These are phyloP conservation scores for Cymbidium sinense DNA, from an alignment of 106 monocot genomes.

Conservation along the genomic window DNA sequence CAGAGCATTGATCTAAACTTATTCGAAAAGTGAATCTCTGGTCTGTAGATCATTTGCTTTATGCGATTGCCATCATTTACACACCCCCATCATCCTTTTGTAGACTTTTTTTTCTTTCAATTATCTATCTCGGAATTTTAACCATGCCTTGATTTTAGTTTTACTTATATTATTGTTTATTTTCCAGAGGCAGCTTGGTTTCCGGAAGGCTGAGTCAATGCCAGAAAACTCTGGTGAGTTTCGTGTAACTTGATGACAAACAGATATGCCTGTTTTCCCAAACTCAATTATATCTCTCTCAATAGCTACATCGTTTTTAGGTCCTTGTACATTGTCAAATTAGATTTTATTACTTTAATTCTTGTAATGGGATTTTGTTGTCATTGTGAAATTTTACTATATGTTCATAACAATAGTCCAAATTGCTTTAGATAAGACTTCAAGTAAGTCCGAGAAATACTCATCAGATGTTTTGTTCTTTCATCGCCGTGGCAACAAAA, in stretches of 20 bases:
- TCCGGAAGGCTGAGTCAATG: slow-evolving; percentile 42
- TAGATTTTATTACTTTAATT: not conserved
- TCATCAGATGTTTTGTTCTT: not conserved
- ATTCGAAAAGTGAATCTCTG: not conserved
- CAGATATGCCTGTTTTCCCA: not conserved
- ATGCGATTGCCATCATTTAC: not conserved
- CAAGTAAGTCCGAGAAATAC: not conserved
- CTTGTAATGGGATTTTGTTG: not conserved
- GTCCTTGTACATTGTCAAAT: not conserved
- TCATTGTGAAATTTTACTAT: not conserved
- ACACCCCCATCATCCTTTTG: not conserved
- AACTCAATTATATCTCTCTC: not conserved
- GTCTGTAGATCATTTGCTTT: not conserved
- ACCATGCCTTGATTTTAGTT: not conserved
- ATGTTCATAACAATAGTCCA: not conserved
- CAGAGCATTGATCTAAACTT: slow-evolving; percentile 7
- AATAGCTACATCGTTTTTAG: not conserved
- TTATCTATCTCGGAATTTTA: not conserved
- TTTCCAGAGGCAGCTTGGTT: slow-evolving; percentile 57
- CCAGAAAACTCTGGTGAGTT: slow-evolving; percentile 47
- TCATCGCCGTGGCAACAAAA: not conserved
- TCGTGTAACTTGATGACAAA: not conserved
- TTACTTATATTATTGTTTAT: slow-evolving; percentile 2
- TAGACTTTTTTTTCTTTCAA: not conserved
- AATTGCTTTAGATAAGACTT: not conserved